Conservation (phyloP, 2,329 filamentous ascomycete genomes). For the Fusarium chuoi region DNA sequence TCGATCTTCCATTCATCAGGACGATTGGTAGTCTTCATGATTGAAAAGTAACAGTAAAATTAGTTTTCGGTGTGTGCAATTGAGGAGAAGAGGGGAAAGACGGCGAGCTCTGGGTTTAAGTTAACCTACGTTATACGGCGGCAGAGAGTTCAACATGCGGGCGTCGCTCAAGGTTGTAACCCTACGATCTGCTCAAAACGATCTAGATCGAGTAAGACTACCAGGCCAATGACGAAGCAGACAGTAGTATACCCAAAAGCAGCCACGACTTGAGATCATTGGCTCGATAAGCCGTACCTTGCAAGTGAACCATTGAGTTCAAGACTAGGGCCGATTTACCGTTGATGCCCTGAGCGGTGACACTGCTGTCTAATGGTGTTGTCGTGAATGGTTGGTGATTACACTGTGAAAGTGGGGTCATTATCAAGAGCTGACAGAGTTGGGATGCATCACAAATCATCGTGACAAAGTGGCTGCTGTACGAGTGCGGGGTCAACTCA, state of each 20-base stretch:
- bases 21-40: constrained; percentile 38
- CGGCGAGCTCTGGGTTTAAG: not conserved
- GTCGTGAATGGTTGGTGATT: not conserved
- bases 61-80: not conserved
- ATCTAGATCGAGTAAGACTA: not conserved
- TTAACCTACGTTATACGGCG: not conserved
- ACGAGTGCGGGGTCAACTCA: constrained; percentile 12
- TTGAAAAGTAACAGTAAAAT: not conserved
- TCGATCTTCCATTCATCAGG: constrained; percentile 66
- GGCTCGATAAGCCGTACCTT: not conserved
- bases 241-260: not conserved
- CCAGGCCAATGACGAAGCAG: not conserved
- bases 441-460: constrained; percentile 5
- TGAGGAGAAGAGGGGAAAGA: not conserved
- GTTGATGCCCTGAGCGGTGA: not conserved
- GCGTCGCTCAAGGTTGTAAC: not conserved
- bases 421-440: not conserved
- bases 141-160: not conserved
- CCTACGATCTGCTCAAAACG: not conserved
- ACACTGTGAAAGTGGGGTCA: not conserved
- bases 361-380: not conserved
- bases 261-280: not conserved
- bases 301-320: not conserved
- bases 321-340: not conserved
- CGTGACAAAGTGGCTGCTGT: constrained; percentile 20